Base-by-base conservation (phyloP, 106 monocot species). In the Dioscorea zingiberensis region DNA sequence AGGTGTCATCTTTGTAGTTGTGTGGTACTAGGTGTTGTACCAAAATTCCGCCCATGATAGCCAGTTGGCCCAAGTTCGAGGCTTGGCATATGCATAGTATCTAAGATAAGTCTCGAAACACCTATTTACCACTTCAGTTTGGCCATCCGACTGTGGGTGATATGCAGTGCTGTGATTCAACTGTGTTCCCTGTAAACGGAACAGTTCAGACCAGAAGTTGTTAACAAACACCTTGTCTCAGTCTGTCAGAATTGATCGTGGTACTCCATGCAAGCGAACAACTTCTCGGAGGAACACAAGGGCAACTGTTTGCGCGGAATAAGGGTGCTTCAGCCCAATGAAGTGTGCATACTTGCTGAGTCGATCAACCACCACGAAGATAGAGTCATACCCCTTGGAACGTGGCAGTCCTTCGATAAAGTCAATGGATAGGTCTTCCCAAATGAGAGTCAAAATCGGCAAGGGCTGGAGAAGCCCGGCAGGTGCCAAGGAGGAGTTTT, bases 231-330 rank as follows among this genome's bases (percentile, higher is more conserved):
- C 32, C 2, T 0, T 8, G 29, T 67, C 54, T 21, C 29, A 27
- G n/a, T 67, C 53, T 6, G 1, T 14, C 0, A 55, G 24, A 21
- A 67, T 67, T 5, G 67, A 25, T 4, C 27, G 3, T 22, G 67
- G 54, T 12, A 67, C n/a, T 7, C 67, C 67, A 10, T 67, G 67
- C 15, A 54, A 17, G n/a, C 21, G 28, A 69, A 69, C 17, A n/a
- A n/a, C n/a, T n/a, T n/a, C n/a, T n/a, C n/a, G n/a, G n/a, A n/a
- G n/a, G n/a, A n/a, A n/a, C n/a, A n/a, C n/a, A n/a, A n/a, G n/a
- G n/a, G n/a, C n/a, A n/a, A n/a, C n/a, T n/a, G n/a, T n/a, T n/a
- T n/a, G n/a, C n/a, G n/a, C n/a, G n/a, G n/a, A n/a, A n/a, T n/a
- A n/a, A n/a, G n/a, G n/a, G n/a, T n/a, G n/a, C n/a, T n/a, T n/a